phyloP scores from a whole-genome alignment of 805 yeast species.

The Candida fluviatilis region DNA sequence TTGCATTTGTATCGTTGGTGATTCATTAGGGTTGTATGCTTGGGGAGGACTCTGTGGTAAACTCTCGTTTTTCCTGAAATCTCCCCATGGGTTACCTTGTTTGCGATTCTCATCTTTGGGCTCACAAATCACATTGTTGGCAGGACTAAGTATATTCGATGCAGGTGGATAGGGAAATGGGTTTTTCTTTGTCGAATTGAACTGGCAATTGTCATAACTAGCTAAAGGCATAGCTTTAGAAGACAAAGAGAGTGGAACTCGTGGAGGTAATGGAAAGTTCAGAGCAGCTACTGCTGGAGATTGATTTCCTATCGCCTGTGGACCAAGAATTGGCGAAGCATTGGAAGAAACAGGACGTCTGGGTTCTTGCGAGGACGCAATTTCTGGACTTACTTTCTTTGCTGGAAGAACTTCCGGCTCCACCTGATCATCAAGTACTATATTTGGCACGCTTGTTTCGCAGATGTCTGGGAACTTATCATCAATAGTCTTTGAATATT shows the following conservation, averaged over 20 bases:
- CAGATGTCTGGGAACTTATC: constrained; percentile 2
- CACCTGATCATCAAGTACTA: too few species aligned
- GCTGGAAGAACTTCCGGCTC: too few species aligned
- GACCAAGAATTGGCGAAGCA: background rate
- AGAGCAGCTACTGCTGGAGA: background rate
- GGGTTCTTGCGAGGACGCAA: too few species aligned
- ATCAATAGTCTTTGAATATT: constrained; percentile 1
- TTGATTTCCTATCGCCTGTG: background rate
- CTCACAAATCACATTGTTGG: background rate
- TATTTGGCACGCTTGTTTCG: background rate
- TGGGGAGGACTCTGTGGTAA: background rate
- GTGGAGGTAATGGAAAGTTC: background rate
- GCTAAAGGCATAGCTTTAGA: background rate
- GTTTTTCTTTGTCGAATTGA: constrained; percentile 1
- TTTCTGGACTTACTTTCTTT: too few species aligned
- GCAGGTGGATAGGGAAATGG: constrained; percentile 7
- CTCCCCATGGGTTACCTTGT: constrained; percentile 34
- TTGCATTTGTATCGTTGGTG: background rate
- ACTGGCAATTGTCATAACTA: background rate
- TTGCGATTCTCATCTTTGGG: constrained; percentile 7
- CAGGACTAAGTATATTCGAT: background rate
- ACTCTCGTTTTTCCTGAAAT: constrained; percentile 12
- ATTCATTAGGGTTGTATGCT: constrained; percentile 1
- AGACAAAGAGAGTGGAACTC: background rate
- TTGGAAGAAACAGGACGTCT: too few species aligned